These are phyloP conservation scores for Trichoderma polysporum DNA, from an alignment of 2,329 filamentous ascomycete species.

Conservation along the genomic window DNA sequence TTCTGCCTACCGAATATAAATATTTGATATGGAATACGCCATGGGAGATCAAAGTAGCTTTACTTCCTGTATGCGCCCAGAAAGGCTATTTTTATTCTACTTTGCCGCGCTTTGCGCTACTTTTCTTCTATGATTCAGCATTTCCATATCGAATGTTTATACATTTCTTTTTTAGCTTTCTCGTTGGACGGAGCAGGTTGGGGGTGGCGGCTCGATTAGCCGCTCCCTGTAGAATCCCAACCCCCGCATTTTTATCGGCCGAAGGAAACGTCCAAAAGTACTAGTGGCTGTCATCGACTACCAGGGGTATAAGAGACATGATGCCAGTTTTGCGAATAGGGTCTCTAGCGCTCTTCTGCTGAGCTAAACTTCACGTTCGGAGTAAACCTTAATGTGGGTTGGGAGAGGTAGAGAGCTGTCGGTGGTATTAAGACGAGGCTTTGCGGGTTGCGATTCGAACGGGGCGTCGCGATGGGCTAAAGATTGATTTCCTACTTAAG, in stretches of 20 bases:
- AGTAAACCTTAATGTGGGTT: neutral
- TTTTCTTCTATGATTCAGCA: no score
- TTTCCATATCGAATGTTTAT: no score
- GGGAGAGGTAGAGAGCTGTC: neutral
- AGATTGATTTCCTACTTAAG: constrained; percentile 6
- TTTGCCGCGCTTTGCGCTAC: neutral
- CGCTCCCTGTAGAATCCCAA: neutral
- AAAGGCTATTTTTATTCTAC: neutral
- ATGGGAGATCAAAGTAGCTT: neutral
- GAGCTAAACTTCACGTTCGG: neutral
- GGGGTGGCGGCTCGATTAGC: neutral
- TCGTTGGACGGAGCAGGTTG: neutral
- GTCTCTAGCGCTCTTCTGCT: neutral
- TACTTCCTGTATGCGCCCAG: neutral
- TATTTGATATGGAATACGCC: no score
- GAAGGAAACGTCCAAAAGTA: neutral
- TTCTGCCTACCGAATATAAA: neutral
- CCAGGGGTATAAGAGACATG: neutral
- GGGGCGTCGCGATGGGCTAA: neutral
- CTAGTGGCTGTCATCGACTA: neutral
- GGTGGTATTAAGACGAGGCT: neutral
- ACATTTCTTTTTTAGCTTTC: neutral
- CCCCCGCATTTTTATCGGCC: neutral
- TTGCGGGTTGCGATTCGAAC: neutral
- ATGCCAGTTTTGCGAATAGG: neutral